A percentile compares a stretch with the other conserved stretches of the same genome.
phyloP scores from a whole-genome alignment of 2,329 filamentous ascomycete genomes.

The Xylariales sp. region DNA sequence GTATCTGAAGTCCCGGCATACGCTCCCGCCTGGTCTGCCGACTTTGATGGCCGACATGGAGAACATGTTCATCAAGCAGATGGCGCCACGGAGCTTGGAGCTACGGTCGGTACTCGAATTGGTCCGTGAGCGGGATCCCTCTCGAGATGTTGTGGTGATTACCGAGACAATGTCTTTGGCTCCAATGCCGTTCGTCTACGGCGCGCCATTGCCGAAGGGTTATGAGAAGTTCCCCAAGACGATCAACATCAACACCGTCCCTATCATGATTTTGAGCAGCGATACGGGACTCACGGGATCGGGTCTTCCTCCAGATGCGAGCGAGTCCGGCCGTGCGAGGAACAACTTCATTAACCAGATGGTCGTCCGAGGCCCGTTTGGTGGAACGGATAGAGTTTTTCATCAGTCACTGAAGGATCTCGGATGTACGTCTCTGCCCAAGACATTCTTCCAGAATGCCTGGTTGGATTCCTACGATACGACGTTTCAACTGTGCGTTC shows the following conservation, averaged over 20 bases:
- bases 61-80: conserved; percentile 20
- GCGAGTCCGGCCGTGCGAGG: conserved; percentile 22
- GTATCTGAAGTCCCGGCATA: conserved; percentile 6
- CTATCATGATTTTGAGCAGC: conserved; percentile 25
- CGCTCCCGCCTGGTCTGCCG: conserved; percentile 4
- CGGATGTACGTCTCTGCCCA: conserved; percentile 11
- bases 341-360: conserved; percentile 18
- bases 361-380: conserved; percentile 9
- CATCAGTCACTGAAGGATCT: conserved; percentile 10
- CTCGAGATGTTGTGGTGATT: conserved; percentile 27
- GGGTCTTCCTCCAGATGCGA: conserved; percentile 25
- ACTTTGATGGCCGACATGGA: conserved; percentile 22
- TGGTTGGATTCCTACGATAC: conserved; percentile 22
- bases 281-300: conserved; percentile 27
- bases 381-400: conserved; percentile 8
- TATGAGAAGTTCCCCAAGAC: conserved; percentile 18
- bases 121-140: conserved; percentile 19
- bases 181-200: conserved; percentile 22
- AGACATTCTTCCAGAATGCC: conserved; percentile 4
- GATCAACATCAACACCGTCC: conserved; percentile 28
- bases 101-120: conserved; percentile 14
- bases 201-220: conserved; percentile 20
- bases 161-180: conserved; percentile 27
- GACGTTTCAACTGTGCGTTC: conserved; percentile 32
- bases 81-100: conserved; percentile 2